phyloP scores from a whole-genome alignment of 441 rosid genomes.

The Oxalis stricta region DNA sequence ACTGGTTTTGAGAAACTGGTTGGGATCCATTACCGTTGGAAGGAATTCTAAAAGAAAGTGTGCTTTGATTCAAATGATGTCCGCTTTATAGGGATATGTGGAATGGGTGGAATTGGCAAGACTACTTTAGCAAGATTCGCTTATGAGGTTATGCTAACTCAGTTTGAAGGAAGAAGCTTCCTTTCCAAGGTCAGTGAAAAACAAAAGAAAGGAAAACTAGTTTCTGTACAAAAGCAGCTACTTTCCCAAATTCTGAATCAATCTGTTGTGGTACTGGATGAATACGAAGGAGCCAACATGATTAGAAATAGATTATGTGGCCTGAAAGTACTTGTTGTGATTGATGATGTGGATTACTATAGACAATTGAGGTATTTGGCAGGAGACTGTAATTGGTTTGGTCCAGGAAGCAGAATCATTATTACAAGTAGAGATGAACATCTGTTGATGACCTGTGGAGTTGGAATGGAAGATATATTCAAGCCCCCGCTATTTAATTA shows the following conservation, averaged over 20 bases:
- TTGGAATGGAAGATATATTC: background rate
- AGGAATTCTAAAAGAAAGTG: slow-evolving; percentile 7
- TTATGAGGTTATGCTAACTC: background rate
- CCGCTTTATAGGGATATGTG: slow-evolving; percentile 14
- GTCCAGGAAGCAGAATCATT: background rate
- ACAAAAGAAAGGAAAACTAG: background rate
- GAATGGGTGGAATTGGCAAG: slow-evolving; percentile 20
- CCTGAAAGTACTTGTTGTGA: background rate
- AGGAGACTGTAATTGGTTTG: background rate
- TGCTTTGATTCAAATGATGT: background rate
- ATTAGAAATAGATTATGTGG: background rate
- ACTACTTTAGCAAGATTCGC: slow-evolving; percentile 12
- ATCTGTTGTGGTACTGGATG: background rate
- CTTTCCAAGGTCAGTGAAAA: background rate
- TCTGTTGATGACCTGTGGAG: background rate
- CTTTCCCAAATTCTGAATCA: background rate
- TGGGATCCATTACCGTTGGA: slow-evolving; percentile 13
- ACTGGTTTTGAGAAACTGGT: slow-evolving; percentile 9
- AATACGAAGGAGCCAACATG: background rate
- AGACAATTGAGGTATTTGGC: background rate
- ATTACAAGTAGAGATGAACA: background rate
- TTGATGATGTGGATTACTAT: background rate
- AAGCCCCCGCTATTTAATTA: background rate
- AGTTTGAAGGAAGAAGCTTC: background rate
- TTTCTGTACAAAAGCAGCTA: background rate